A percentile compares a stretch with the other conserved stretches of the same genome.
phyloP scores from a whole-genome alignment of 257 asterid species.

The Nicotiana undulata region DNA sequence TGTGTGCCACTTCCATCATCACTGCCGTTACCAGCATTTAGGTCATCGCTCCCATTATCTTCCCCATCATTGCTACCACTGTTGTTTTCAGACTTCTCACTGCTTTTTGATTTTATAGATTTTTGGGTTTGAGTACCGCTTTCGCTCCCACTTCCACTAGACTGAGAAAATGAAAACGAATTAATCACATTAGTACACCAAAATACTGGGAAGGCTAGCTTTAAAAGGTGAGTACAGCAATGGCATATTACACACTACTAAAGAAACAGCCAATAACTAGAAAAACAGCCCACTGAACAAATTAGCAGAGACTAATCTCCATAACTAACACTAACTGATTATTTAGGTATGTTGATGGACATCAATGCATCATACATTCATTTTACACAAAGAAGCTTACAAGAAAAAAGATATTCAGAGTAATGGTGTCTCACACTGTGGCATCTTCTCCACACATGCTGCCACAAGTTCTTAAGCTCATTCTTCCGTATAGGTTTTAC shows the following conservation, averaged over 20 bases:
- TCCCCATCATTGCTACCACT: slow-evolving; percentile 48
- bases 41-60: slow-evolving; percentile 40
- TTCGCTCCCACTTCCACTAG: slow-evolving; percentile 93
- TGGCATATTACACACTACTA: not conserved
- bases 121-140: slow-evolving; percentile 72
- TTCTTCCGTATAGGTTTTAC: slow-evolving; percentile 91
- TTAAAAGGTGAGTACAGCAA: not conserved
- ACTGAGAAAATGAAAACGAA: slow-evolving; percentile 31
- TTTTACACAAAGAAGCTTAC: not conserved
- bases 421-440: slow-evolving; percentile 54
- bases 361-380: slow-evolving; percentile 22
- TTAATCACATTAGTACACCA: not conserved
- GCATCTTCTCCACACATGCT: slow-evolving; percentile 94
- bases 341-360: slow-evolving; percentile 7
- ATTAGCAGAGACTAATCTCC: not conserved
- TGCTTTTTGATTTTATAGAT: slow-evolving; percentile 48
- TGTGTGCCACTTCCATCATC: slow-evolving; percentile 77
- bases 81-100: slow-evolving; percentile 38
- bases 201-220: not conserved
- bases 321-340: not conserved
- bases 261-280: not conserved
- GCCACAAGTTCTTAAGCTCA: slow-evolving; percentile 95
- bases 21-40: slow-evolving; percentile 42
- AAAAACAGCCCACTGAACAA: not conserved
- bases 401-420: not conserved